These are phyloP conservation scores for Trichoderma afroharzianum DNA, from an alignment of 2,329 filamentous ascomycete species.

Conservation along the genomic window DNA sequence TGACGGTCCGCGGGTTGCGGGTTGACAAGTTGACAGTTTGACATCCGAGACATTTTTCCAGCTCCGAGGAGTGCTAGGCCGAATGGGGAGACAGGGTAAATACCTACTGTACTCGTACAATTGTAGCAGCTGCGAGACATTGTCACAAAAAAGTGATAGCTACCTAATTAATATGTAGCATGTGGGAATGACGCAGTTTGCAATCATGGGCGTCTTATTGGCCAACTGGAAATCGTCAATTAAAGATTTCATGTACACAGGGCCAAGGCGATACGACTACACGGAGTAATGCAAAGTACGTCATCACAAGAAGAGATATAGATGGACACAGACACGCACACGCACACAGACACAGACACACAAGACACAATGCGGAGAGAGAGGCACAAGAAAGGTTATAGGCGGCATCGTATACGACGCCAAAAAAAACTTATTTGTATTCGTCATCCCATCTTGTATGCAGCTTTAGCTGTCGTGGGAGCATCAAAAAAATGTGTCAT, in stretches of 20 bases:
- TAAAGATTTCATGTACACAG: background rate
- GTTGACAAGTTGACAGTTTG: no score
- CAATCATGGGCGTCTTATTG: background rate
- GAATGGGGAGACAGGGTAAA: background rate
- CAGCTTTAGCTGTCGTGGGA: constrained; percentile 2
- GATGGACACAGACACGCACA: no score
- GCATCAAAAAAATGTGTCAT: background rate
- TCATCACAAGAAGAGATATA: background rate
- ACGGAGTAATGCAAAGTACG: background rate
- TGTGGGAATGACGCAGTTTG: background rate
- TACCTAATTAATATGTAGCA: background rate
- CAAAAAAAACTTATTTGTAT: background rate
- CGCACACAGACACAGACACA: no score
- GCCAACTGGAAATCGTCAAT: background rate
- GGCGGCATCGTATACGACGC: constrained; percentile 4
- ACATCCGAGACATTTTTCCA: constrained; percentile 4
- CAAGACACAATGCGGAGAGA: no score
- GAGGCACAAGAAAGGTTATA: background rate
- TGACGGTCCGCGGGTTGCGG: background rate
- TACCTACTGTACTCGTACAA: no score
- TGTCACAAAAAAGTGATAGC: background rate
- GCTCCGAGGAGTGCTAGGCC: background rate
- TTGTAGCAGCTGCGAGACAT: background rate
- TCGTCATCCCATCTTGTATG: background rate
- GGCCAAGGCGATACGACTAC: background rate